Evolutionary conservation across 441 rosid genomes (phyloP).

Genomic region (Rhodomyrtus psidioides): DNA sequence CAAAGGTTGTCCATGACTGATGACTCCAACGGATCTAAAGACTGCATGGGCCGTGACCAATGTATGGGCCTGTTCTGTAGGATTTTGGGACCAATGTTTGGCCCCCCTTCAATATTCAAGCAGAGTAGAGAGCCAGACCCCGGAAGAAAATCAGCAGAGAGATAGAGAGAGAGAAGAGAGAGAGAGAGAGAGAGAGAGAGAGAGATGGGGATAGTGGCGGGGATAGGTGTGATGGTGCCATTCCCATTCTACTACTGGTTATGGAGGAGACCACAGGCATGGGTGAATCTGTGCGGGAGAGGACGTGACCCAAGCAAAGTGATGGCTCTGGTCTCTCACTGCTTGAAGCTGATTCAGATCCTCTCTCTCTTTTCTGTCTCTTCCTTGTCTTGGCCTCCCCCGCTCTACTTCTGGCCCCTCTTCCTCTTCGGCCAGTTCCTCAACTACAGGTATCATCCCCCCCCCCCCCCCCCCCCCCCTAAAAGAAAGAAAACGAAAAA

Average conservation of each 20-base stretch:
- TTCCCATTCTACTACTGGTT: constrained; percentile 82
- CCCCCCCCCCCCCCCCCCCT: too few relatives aligned
- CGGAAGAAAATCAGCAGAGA: neutral
- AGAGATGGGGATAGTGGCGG: constrained; percentile 61
- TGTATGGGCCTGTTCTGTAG: neutral
- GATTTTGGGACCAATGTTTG: neutral
- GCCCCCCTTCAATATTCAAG: neutral
- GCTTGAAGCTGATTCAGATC: constrained; percentile 66
- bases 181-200: neutral
- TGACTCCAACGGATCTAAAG: neutral
- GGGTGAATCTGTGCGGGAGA: constrained; percentile 72
- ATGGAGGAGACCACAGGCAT: constrained; percentile 72
- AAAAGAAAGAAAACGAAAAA: too few relatives aligned
- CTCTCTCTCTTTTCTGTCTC: constrained; percentile 66
- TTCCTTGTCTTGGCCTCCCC: constrained; percentile 76
- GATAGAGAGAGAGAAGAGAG: too few relatives aligned
- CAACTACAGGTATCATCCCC: constrained; percentile 56
- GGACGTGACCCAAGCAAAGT: constrained; percentile 60
- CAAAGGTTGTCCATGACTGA: neutral
- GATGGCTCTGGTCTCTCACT: constrained; percentile 73
- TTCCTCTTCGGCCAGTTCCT: constrained; percentile 82
- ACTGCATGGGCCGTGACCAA: neutral
- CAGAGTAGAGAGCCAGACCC: neutral
- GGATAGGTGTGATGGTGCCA: constrained; percentile 51
- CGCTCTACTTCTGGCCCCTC: constrained; percentile 83